A percentile compares a stretch with the other conserved stretches of the same genome.
Conservation (phyloP, 192 early-diverging fungal species). For the Backusella tarrabulga region DNA sequence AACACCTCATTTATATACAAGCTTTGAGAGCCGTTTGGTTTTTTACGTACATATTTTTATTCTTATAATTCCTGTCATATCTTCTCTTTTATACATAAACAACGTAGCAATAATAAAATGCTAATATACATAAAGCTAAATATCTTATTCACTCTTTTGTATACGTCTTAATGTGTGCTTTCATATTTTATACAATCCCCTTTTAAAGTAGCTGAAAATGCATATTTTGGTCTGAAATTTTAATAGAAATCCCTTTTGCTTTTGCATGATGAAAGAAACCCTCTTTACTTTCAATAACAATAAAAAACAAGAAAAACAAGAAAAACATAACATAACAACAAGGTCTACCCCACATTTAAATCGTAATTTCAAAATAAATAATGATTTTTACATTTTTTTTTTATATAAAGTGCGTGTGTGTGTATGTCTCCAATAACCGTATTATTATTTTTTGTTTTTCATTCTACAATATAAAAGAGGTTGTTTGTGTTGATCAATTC, state of each 20-base stretch:
- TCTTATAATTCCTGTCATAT: background rate
- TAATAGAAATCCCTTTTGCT: background rate
- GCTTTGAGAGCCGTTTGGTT: background rate
- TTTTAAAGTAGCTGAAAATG: too few species aligned
- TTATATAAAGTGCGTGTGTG: background rate
- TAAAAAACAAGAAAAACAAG: background rate
- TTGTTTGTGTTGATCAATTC: background rate
- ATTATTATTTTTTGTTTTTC: background rate
- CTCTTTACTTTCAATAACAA: too few species aligned
- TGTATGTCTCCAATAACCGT: background rate
- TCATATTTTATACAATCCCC: too few species aligned
- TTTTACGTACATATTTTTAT: background rate
- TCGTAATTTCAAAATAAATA: background rate
- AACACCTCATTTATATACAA: constrained; percentile 22
- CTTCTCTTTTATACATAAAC: background rate
- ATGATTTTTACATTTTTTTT: background rate
- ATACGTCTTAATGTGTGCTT: too few species aligned
- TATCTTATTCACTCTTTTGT: too few species aligned
- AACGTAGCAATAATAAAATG: background rate
- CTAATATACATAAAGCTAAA: background rate
- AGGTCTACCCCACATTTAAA: background rate
- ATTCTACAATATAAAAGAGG: constrained; percentile 1
- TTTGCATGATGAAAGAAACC: background rate
- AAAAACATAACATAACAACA: background rate
- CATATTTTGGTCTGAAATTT: too few species aligned